phyloP scores from a whole-genome alignment of 2,329 filamentous ascomycete genomes.

The Talaromyces piceae region DNA sequence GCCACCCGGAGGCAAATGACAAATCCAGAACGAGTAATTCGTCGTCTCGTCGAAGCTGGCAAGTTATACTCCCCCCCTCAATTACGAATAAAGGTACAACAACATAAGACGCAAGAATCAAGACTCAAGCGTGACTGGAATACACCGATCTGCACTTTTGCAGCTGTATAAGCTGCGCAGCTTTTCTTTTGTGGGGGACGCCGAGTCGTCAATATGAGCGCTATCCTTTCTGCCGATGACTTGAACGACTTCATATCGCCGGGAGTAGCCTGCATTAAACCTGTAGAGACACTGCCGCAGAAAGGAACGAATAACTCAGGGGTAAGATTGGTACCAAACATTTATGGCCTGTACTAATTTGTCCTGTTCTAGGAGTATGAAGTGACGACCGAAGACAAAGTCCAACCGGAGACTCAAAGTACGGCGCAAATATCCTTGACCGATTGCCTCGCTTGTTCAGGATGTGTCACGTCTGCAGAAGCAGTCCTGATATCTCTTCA shows the following conservation, averaged over 20 bases:
- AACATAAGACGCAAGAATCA: background rate
- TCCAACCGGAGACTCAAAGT: conserved; percentile 49
- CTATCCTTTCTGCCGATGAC: conserved; percentile 92
- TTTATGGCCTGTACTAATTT: background rate
- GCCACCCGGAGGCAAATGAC: background rate
- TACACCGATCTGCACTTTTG: background rate
- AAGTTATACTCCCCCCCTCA: background rate
- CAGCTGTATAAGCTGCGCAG: background rate
- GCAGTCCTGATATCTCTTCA: conserved; percentile 94
- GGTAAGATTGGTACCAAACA: conserved; percentile 27
- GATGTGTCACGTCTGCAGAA: conserved; percentile 94
- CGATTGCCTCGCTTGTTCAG: conserved; percentile 94
- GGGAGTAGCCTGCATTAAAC: conserved; percentile 96
- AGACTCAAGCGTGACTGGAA: no score
- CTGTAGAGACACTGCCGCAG: conserved; percentile 79
- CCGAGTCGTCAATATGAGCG: conserved; percentile 62
- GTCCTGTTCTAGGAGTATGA: conserved; percentile 55
- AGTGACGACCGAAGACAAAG: conserved; percentile 86
- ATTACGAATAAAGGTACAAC: background rate
- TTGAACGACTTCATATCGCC: conserved; percentile 99
- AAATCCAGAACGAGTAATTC: background rate
- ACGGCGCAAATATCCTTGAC: conserved; percentile 92
- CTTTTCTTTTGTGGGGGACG: background rate
- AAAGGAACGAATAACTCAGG: conserved; percentile 43
- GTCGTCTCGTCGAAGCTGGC: background rate